These are phyloP conservation scores for Candida xiaguanensis DNA, from an alignment of 805 yeast genomes.

Conservation along the genomic window DNA sequence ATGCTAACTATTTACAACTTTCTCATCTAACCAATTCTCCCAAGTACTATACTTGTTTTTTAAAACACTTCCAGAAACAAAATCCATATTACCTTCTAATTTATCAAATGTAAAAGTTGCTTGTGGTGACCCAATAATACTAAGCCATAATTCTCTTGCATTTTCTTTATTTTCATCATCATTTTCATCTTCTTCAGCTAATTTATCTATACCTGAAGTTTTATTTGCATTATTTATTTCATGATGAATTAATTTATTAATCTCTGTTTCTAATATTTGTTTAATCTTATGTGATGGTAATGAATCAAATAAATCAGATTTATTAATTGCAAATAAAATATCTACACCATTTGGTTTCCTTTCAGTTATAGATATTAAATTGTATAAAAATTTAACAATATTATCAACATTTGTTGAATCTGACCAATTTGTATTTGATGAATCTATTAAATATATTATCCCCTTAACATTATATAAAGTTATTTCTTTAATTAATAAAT, in stretches of 20 bases:
- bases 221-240: constrained; percentile 34
- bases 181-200: constrained; percentile 36
- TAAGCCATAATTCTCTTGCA: constrained; percentile 44
- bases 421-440: constrained; percentile 56
- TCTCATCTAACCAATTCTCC: constrained; percentile 78
- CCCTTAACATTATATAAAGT: constrained; percentile 52
- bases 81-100: constrained; percentile 70
- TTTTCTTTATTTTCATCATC: constrained; percentile 32
- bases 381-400: constrained; percentile 59
- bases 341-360: constrained; percentile 65
- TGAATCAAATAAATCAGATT: constrained; percentile 80
- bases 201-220: constrained; percentile 34
- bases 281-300: constrained; percentile 64
- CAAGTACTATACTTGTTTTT: constrained; percentile 54
- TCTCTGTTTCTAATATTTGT: constrained; percentile 58
- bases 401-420: constrained; percentile 23
- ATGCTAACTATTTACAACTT: constrained; percentile 49
- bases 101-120: constrained; percentile 56
- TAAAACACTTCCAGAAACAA: constrained; percentile 68
- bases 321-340: constrained; percentile 76
- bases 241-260: constrained; percentile 51
- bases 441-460: constrained; percentile 72
- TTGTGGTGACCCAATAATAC: constrained; percentile 33
- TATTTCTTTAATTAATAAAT: constrained; percentile 41
- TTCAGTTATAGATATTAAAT: constrained; percentile 62